These are phyloP conservation scores for Pseudogymnoascus sp. DNA, from an alignment of 2,329 filamentous ascomycete species.

Conservation along the genomic window DNA sequence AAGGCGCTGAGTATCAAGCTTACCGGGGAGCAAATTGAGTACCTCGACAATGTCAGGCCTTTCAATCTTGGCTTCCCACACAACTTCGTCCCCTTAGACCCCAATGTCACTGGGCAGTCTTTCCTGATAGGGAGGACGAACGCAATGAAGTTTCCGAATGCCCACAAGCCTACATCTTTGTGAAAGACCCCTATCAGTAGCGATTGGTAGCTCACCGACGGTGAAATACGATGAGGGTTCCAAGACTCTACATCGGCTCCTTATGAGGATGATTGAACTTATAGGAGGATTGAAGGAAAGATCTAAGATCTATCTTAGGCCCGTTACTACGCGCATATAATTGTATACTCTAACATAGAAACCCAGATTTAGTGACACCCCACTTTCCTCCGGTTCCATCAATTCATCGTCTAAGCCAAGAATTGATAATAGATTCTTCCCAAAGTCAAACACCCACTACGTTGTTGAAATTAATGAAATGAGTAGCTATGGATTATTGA, in stretches of 20 bases:
- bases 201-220: neutral
- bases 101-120: neutral
- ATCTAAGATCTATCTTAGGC: neutral
- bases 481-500: too few species aligned
- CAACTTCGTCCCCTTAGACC: neutral
- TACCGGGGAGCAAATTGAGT: conserved; percentile 53
- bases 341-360: neutral
- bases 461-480: too few species aligned
- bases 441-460: too few species aligned
- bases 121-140: neutral
- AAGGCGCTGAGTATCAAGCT: conserved; percentile 57
- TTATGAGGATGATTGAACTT: neutral
- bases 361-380: too few species aligned
- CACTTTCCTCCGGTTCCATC: too few species aligned
- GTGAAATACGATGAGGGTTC: neutral
- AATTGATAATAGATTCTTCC: too few species aligned
- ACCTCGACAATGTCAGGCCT: conserved; percentile 54
- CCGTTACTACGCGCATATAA: neutral
- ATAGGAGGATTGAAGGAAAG: neutral
- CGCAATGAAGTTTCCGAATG: neutral
- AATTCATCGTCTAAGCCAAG: too few species aligned
- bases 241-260: neutral
- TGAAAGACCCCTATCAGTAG: neutral
- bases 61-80: conserved; percentile 62
- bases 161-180: neutral